Base-by-base conservation (phyloP, 441 rosid species). In the Melastoma candidum region DNA sequence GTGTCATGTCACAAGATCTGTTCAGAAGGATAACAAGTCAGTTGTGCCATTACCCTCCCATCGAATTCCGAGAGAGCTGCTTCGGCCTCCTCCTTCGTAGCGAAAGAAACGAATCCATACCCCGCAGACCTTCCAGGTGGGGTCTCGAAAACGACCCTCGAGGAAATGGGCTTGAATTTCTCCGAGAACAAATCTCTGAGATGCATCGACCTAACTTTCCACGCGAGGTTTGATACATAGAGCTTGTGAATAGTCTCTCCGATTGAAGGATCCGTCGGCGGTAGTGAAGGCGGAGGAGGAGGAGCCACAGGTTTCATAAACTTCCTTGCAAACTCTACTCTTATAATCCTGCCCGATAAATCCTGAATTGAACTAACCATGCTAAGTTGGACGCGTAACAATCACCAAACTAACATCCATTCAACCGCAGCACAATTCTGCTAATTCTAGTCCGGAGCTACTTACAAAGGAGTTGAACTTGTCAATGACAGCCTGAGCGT, bases 41-140 rank as follows among this genome's bases (percentile, higher is more conserved):
- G 26, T 49, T 50, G 54, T 29, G 11, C 22, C 12, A 47, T 69
- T 84, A 90, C 96, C 95, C 87, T 81, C 57, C 88, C 95, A 72
- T 79, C 63, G 14, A 85, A 72, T 47, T 83, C 72, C 25, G 87
- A 73, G 71, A 81, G 60, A 41, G 90, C 96, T 49, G 76, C 80
- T 64, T 77, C 88, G n/a, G 96, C 95, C 71, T 90, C 95, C 63
- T 87, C 93, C 63, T 70, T 80, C 12, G 93, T 77, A 64, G 78
- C 71, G 70, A 87, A 87, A 0, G 96, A 87, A 51, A 90, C 93
- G 74, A 85, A 90, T 48, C 96, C 96, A 57, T 85, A 87, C 3
- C 96, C 96, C 0, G 87, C 77, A 69, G 96, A 76, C 68, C 73
- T 77, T 57, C 95, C 88, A 39, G 72, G 47, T 61, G 85, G 73